Evolutionary conservation across 2,329 filamentous ascomycete genomes (phyloP), one percentile per base, ranked within the genome.

Genomic region (Colletotrichum abscissum): DNA sequence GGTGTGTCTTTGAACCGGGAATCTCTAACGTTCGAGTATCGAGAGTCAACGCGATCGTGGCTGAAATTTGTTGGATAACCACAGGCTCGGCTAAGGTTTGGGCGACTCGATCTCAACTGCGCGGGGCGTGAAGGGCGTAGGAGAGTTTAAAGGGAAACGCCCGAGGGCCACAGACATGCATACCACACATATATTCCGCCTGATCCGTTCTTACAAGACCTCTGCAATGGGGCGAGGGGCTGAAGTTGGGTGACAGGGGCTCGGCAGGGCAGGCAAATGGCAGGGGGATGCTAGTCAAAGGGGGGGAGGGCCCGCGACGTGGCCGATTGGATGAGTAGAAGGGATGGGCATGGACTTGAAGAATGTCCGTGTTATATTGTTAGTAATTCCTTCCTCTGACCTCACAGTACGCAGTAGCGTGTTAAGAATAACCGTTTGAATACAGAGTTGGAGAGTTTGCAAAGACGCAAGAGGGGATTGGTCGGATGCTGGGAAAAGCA

Each of bases 161-260:
- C 26, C 11, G 12, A 59, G 59, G 57, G 69, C 38, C 38, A 57
- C 57, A 68, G 35, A 68, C 56, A 24, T 35, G 57, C 69, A 72
- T 72, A 58, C 38, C 64, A 57, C 22, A 49, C 19, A 49, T 16
- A 24, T 54, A 58, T 55, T 52, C 59, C 66, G 59, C 28, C n/a
- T 55, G 55, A 60, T 65, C 60, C 59, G 66, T 64, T 9, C 38
- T 49, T 64, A 66, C 59, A 73, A 55, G 59, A 69, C 66, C 33
- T 69, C 62, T 22, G 30, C 14, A 28, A 65, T 65, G 33, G 59
- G 70, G 66, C 67, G 60, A 70, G 55, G 66, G 55, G 60, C 60
- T 65, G 70, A 65, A 64, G 55, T 33, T 70, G 70, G 67, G 42
- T 67, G 42, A 69, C 58, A 64, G 54, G 69, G 68, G 69, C 8